Evolutionary conservation across 2,329 filamentous ascomycete genomes (phyloP), one percentile per base, ranked within the genome.

Genomic region (Cryoendolithus antarcticus): DNA sequence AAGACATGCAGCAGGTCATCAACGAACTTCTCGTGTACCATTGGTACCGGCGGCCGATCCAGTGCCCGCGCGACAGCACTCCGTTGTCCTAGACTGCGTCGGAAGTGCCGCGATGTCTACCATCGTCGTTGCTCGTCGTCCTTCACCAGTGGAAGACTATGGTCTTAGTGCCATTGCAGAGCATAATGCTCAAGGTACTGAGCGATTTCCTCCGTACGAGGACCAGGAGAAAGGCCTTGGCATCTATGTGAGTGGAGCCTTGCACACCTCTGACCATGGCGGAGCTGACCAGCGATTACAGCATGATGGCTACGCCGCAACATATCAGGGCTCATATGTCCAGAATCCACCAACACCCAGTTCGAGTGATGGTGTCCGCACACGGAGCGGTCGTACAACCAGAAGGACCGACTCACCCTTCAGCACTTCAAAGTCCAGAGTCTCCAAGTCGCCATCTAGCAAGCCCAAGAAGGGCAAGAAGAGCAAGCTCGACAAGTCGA

Each of bases 311-410:
- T 54, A 54, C 29, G 37, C 44, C 32, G 37, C 48, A 34, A 37
- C 44, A 33, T 54, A 55, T 45, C 42, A 45, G 30, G 44, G 50
- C 28, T 43, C 47, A 15, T 55, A 51, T 41, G 32, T 50, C 13
- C 54, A 56, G 38, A 54, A 53, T 40, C 64, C 66, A 13, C 64
- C 63, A 13, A 68, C 65, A 9, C 65, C 66, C 33, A 62, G 56
- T 6, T 58, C 59, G 21, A 59, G 59, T 40, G 64, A 68, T 34
- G 52, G 54, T 30, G 50, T 55, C 9, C 56, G 59, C 37, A 62
- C 59, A 36, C 62, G 62, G 30, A 61, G 64, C 39, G 66, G 57
- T 38, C 56, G 55, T 21, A 56, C 60, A 6, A 50, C 51, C 15
- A 44, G 51, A 32, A 52, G 52, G 10, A 57, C 52, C 10, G 55